Conservation (phyloP, 495 filamentous ascomycete species). For the Talaromyces adpressus region DNA sequence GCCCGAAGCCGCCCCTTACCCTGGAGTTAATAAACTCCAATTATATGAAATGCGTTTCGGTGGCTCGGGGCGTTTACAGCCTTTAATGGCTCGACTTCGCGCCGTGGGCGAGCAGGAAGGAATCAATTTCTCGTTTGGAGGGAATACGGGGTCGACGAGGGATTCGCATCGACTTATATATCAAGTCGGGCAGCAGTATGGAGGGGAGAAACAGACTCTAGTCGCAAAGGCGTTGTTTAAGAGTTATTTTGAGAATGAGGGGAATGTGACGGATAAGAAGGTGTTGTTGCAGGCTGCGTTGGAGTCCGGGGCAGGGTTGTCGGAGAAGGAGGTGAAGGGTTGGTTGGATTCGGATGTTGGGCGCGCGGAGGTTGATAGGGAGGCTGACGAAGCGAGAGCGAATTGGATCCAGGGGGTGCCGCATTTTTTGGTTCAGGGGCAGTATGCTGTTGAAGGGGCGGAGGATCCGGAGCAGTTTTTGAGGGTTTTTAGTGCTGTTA, state of each 20-base stretch:
- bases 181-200: conserved; percentile 53
- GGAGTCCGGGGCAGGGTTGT: conserved; percentile 49
- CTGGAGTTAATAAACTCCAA: conserved; percentile 48
- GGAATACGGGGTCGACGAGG: conserved; percentile 69
- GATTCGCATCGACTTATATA: conserved; percentile 72
- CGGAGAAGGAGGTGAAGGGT: conserved; percentile 46
- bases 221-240: conserved; percentile 64
- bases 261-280: conserved; percentile 63
- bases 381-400: conserved; percentile 52
- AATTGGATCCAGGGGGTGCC: conserved; percentile 65
- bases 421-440: conserved; percentile 60
- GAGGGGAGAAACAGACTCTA: conserved; percentile 47
- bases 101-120: conserved; percentile 54
- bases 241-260: conserved; percentile 69
- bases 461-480: conserved; percentile 54
- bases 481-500: conserved; percentile 46
- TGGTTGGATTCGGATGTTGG: conserved; percentile 59
- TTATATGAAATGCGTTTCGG: conserved; percentile 54
- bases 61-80: conserved; percentile 38
- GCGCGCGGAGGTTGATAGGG: conserved; percentile 61
- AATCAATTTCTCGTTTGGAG: conserved; percentile 66
- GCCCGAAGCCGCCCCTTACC: conserved; percentile 47
- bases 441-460: conserved; percentile 56
- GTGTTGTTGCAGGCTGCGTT: conserved; percentile 55
- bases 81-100: conserved; percentile 52